Base-by-base conservation (phyloP, 495 filamentous ascomycete species). In the Penicillium paxilli region DNA sequence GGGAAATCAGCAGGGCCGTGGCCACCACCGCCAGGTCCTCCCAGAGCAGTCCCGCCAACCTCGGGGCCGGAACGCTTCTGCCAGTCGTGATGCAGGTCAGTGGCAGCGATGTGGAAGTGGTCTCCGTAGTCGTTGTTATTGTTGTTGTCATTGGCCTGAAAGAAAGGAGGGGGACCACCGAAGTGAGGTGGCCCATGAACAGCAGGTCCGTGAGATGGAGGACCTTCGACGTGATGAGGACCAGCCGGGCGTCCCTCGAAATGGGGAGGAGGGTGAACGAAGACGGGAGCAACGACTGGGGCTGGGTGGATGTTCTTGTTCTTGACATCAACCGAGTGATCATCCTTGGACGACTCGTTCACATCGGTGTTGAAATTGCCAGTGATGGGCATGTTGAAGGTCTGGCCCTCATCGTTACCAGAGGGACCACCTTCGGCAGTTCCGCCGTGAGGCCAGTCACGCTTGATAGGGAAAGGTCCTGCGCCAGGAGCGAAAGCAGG, bases 381-480 rank as follows among this genome's bases (percentile, higher is more conserved):
- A 21, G 51, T 51, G n/a, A 59, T 62, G 5, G 63, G 59, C 44
- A 63, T 55, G 28, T 55, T 47, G n/a, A 64, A 64, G 14, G 14
- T 24, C 47, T 71, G 66, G 21, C 66, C 70, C 6, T 59, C 60
- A 44, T 73, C 70, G 11, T 69, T 23, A n/a, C 67, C 67, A 26
- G 52, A 57, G 5, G 65, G 58, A 2, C 62, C 63, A n/a, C 66
- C 65, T 5, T 66, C 55, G 9, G 42, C 61, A 23, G 59, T 65
- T 21, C 57, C 48, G 8, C 65, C 59, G 17, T 47, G 24, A 23
- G 53, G 55, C 16, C 44, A 47, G 44, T 37, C 17, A 14, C 59
- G 56, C 59, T 64, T 62, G 44, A 54, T 32, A 24, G 41, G 25
- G 33, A 64, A 61, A 1, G 54, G 56, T 32, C 60, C 63, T 47